These are phyloP conservation scores for Seminavis robusta DNA, from an alignment of 108 stramenopile species.

Conservation along the genomic window DNA sequence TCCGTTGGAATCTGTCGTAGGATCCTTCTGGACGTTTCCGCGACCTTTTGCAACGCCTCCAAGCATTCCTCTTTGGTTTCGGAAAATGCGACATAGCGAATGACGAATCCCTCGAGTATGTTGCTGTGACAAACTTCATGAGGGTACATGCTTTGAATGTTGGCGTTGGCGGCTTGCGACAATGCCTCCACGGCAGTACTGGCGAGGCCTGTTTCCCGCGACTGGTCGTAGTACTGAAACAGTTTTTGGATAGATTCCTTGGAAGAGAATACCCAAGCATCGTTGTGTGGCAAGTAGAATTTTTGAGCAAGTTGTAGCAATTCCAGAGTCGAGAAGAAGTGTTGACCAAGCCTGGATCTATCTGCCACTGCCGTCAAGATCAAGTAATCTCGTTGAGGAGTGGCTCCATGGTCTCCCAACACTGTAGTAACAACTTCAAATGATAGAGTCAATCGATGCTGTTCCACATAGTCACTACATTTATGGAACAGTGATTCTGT, in stretches of 20 bases:
- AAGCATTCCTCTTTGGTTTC: slow-evolving; percentile 1
- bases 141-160: slow-evolving; percentile 59
- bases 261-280: slow-evolving; percentile 64
- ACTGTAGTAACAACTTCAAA: slow-evolving; percentile 78
- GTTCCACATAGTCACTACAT: slow-evolving; percentile 57
- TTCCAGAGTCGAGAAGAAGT: slow-evolving; percentile 62
- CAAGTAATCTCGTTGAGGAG: slow-evolving; percentile 67
- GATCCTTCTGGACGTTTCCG: slow-evolving; percentile 14
- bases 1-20: slow-evolving; percentile 19
- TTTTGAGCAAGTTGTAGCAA: slow-evolving; percentile 60
- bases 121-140: slow-evolving; percentile 71
- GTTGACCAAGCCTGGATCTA: slow-evolving; percentile 19
- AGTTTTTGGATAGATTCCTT: slow-evolving; percentile 22
- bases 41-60: background rate
- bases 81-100: slow-evolving; percentile 58
- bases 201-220: slow-evolving; percentile 70
- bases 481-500: slow-evolving; percentile 31
- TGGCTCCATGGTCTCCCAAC: slow-evolving; percentile 79
- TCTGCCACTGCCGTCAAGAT: slow-evolving; percentile 81
- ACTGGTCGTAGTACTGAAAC: slow-evolving; percentile 57
- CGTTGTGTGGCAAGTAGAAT: slow-evolving; percentile 83
- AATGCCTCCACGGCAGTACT: slow-evolving; percentile 37
- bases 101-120: slow-evolving; percentile 77
- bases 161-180: slow-evolving; percentile 31
- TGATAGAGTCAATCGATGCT: slow-evolving; percentile 55